phyloP scores from a whole-genome alignment of 768 basidiomycete genomes.

The Strobilomyces confusus region DNA sequence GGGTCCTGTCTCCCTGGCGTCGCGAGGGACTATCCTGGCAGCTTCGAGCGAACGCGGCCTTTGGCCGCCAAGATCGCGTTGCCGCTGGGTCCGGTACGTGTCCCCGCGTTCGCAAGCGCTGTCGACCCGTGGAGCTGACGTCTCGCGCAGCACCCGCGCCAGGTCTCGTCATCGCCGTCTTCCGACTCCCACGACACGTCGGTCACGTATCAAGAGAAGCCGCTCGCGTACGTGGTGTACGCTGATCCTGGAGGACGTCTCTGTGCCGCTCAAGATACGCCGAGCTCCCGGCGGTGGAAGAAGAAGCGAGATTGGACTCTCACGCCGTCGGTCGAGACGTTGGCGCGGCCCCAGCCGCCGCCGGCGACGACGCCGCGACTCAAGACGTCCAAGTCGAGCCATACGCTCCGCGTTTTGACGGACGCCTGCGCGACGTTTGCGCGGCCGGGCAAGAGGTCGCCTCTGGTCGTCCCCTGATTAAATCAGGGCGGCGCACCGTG shows the following conservation, averaged over 20 bases:
- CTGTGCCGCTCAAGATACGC: slow-evolving; percentile 11
- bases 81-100: slow-evolving; percentile 16
- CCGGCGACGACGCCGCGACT: background rate
- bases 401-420: slow-evolving; percentile 25
- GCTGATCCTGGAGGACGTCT: slow-evolving; percentile 17
- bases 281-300: slow-evolving; percentile 2
- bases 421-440: slow-evolving; percentile 23
- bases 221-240: slow-evolving; percentile 13
- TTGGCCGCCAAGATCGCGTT: slow-evolving; percentile 18
- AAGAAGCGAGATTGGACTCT: slow-evolving; percentile 11
- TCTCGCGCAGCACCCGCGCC: slow-evolving; percentile 14
- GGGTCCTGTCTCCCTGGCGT: background rate
- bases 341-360: background rate
- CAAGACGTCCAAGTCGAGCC: slow-evolving; percentile 9
- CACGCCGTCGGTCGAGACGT: slow-evolving; percentile 4
- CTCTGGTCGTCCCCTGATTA: background rate
- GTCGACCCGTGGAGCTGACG: too few species aligned
- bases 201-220: slow-evolving; percentile 6
- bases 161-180: slow-evolving; percentile 1
- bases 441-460: slow-evolving; percentile 12
- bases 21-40: slow-evolving; percentile 3
- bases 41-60: slow-evolving; percentile 10
- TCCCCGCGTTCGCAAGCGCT: background rate
- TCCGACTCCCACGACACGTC: slow-evolving; percentile 9
- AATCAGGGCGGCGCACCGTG: background rate